phyloP scores from a whole-genome alignment of 306 rosid genomes.

The Pterocarpus santalinus region DNA sequence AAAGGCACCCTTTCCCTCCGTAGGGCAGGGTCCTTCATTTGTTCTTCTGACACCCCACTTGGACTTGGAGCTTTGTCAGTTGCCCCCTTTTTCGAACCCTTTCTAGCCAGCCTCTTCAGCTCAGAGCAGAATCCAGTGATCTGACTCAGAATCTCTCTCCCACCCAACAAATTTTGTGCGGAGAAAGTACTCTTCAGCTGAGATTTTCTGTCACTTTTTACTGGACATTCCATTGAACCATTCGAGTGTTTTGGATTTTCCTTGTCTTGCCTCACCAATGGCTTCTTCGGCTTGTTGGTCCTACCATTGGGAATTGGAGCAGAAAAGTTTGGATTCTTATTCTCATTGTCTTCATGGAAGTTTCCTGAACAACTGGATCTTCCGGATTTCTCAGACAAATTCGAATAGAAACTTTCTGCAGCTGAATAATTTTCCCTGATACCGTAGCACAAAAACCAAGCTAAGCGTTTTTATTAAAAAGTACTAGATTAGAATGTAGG shows the following conservation, averaged over 20 bases:
- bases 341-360: constrained; percentile 53
- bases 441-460: neutral
- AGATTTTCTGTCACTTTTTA: constrained; percentile 32
- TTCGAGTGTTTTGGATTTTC: constrained; percentile 31
- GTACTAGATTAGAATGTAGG: too few species aligned
- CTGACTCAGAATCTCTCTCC: constrained; percentile 62
- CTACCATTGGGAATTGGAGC: constrained; percentile 19
- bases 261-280: constrained; percentile 18
- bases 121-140: constrained; percentile 56
- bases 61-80: constrained; percentile 35
- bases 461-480: neutral
- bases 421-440: constrained; percentile 45
- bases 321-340: constrained; percentile 60
- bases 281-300: constrained; percentile 46
- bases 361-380: constrained; percentile 41
- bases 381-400: constrained; percentile 27
- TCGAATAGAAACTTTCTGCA: constrained; percentile 24
- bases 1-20: constrained; percentile 56
- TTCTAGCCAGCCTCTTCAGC: constrained; percentile 61
- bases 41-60: constrained; percentile 42
- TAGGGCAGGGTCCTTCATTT: constrained; percentile 44
- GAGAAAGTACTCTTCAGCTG: constrained; percentile 62
- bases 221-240: constrained; percentile 37
- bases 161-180: constrained; percentile 58
- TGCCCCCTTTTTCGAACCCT: constrained; percentile 52